Percentiles rank a stretch among this genome's conserved stretches.
Evolutionary conservation across 208 protist species (phyloP).

Genomic region (Naegleria gruberi): DNA sequence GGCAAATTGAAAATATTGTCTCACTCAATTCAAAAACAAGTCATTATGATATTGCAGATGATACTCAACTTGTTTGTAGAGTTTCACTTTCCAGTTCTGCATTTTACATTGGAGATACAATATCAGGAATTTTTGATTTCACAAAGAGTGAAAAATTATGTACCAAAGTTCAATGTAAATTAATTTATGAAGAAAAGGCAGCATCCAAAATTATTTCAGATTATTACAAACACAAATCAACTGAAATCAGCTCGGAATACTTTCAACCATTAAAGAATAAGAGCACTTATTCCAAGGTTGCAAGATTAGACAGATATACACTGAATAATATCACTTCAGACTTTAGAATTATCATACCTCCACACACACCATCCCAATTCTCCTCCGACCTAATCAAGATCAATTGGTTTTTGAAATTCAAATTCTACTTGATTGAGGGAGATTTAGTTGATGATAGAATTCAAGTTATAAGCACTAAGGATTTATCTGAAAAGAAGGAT

Average conservation of each 20-base stretch:
- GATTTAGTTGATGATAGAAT: neutral
- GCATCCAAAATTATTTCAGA: neutral
- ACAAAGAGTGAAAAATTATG: neutral
- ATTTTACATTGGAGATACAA: neutral
- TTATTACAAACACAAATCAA: neutral
- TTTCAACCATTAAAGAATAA: neutral
- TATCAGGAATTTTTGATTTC: slow-evolving; percentile 12
- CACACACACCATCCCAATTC: neutral
- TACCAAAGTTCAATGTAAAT: neutral
- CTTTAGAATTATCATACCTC: slow-evolving; percentile 15
- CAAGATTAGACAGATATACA: neutral
- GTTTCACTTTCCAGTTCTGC: neutral
- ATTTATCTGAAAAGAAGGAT: neutral
- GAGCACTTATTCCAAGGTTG: neutral
- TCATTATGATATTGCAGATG: slow-evolving; percentile 10
- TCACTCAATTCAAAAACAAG: neutral
- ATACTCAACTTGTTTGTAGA: neutral
- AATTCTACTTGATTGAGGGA: neutral
- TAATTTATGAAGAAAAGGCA: neutral
- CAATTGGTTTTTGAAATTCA: slow-evolving; percentile 2
- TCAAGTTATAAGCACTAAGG: neutral
- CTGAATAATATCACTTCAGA: neutral
- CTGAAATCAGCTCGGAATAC: neutral
- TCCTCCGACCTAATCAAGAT: neutral
- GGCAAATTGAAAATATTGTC: neutral